Base-by-base conservation (phyloP, 2,329 filamentous ascomycete genomes). In the Rutstroemia sp. region DNA sequence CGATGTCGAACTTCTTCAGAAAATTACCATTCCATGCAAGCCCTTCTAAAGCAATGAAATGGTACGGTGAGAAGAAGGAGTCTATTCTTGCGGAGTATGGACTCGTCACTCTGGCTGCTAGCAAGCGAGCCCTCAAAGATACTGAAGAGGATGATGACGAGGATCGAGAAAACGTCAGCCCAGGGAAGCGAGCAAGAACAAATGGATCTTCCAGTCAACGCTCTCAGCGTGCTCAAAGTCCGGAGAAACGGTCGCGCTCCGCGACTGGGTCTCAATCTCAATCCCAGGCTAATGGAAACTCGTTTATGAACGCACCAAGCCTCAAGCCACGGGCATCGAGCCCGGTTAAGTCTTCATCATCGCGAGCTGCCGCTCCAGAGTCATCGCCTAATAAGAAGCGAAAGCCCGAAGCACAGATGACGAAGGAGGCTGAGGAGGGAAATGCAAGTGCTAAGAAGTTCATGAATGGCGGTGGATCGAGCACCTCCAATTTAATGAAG, bases 401-500 rank as follows among this genome's bases (percentile, higher is more conserved):
- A 56, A 69, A 67, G 53, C 67, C 67, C 8, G 65, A 67, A 18
- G 56, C 63, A 23, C 60, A 68, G 39, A 49, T 70, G 3, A 66
- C 66, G 5, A 63, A 66, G 48, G 61, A 67, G 46, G 61, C 61
- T 21, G 59, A 60, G 46, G 62, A 65, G 52, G 58, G 56, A 25
- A 56, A 55, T 16, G 52, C 54, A 50, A 48, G 30, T 63, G 56
- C 38, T 57, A 63, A 49, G 51, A 64, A 59, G 23, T 56, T 60
- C 21, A 63, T 54, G 4, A 62, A 62, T 53, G 62, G 58, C 21
- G 39, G 49, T n/a, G 65, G 62, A 39, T 70, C 68, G 8, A 63
- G 61, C 34, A 70, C 68, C 5, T 67, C 66, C 16, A 67, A 64
- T 19, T 55, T 69, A 12, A 69, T 70, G 60, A 67, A 65, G 47